Conservation (phyloP, 306 rosid genomes). For the Cucumis sativus region DNA sequence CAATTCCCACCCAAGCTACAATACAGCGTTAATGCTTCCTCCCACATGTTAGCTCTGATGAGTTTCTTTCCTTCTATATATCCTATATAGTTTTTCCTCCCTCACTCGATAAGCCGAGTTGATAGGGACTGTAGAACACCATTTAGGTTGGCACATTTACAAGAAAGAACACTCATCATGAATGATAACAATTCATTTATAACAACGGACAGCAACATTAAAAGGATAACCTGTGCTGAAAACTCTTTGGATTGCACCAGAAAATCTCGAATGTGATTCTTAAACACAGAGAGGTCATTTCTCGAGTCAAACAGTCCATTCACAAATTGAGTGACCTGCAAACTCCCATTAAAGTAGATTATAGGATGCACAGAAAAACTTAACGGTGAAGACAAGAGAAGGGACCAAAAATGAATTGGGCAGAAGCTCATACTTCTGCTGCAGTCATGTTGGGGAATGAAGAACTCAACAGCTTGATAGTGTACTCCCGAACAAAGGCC, state of each 20-base stretch:
- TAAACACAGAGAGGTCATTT: constrained; percentile 61
- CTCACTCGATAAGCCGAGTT: background rate
- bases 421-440: constrained; percentile 44
- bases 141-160: too few relatives aligned
- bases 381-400: background rate
- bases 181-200: background rate
- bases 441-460: constrained; percentile 96
- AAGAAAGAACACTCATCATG: background rate
- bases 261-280: constrained; percentile 79
- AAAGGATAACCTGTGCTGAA: constrained; percentile 74
- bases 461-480: constrained; percentile 78
- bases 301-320: constrained; percentile 74
- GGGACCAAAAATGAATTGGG: background rate
- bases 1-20: background rate
- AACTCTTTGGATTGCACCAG: constrained; percentile 93
- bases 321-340: constrained; percentile 88
- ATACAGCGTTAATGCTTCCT: background rate
- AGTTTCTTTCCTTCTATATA: background rate
- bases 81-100: background rate
- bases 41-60: background rate
- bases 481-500: constrained; percentile 67
- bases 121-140: background rate
- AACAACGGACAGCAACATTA: background rate
- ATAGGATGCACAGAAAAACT: too few relatives aligned
- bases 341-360: constrained; percentile 7